phyloP scores from a whole-genome alignment of 2,329 filamentous ascomycete genomes.

The Calonectria crousiana region DNA sequence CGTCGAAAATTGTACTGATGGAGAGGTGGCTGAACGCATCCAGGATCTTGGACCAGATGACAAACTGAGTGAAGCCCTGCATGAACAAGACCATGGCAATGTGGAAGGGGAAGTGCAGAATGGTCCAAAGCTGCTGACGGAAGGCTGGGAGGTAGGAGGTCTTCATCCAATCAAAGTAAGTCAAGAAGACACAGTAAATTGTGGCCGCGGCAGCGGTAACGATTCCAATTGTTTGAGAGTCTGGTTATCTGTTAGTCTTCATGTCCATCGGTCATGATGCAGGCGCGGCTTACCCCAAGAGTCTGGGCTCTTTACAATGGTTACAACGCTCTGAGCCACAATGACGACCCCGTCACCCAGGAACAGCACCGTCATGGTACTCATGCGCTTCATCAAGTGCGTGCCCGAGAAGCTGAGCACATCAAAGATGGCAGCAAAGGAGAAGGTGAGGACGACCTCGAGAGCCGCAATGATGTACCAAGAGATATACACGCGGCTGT shows the following conservation, averaged over 20 bases:
- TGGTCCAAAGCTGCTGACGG: slow-evolving; percentile 70
- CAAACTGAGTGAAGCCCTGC: slow-evolving; percentile 71
- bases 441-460: slow-evolving; percentile 65
- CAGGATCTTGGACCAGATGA: slow-evolving; percentile 58
- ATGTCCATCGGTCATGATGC: accelerated
- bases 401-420: slow-evolving; percentile 72
- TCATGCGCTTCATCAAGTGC: slow-evolving; percentile 73
- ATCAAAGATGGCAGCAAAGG: slow-evolving; percentile 65
- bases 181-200: slow-evolving; percentile 60
- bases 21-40: slow-evolving; percentile 44
- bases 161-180: slow-evolving; percentile 74
- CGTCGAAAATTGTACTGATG: slow-evolving; percentile 24
- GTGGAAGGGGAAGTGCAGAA: slow-evolving; percentile 73
- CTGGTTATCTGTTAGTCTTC: slow-evolving; percentile 40
- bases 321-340: slow-evolving; percentile 64
- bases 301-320: slow-evolving; percentile 57
- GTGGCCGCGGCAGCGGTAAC: slow-evolving; percentile 54
- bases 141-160: slow-evolving; percentile 68
- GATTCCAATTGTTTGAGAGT: slow-evolving; percentile 54
- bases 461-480: slow-evolving; percentile 68
- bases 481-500: slow-evolving; percentile 51
- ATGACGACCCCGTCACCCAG: slow-evolving; percentile 75
- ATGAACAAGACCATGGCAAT: slow-evolving; percentile 73
- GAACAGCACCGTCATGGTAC: slow-evolving; percentile 73
- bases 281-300: slow-evolving; percentile 51